phyloP scores from a whole-genome alignment of 805 yeast species.

The Spathaspora hagerdaliae region DNA sequence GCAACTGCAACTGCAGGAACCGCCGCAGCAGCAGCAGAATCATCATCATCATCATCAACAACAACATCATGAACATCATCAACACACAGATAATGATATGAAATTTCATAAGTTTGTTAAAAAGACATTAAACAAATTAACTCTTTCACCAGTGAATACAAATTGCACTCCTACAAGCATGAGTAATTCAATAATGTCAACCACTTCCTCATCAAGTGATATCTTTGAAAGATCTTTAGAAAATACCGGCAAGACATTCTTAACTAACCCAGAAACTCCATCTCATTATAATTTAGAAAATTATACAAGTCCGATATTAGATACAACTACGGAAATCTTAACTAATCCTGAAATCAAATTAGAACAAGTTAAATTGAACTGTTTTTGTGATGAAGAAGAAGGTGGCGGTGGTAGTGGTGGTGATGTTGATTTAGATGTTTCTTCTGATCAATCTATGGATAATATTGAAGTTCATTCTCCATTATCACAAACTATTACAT shows the following conservation, averaged over 20 bases:
- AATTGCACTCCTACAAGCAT: not conserved
- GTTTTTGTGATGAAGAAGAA: slow-evolving; percentile 8
- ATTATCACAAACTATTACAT: not conserved
- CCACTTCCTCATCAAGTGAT: slow-evolving; percentile 6
- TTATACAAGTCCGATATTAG: slow-evolving; percentile 27
- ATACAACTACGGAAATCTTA: slow-evolving; percentile 26
- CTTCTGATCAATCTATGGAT: not conserved
- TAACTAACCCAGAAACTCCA: slow-evolving; percentile 13
- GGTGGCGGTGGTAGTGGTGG: slow-evolving; percentile 4
- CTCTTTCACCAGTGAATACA: slow-evolving; percentile 2
- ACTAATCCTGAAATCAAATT: slow-evolving; percentile 21
- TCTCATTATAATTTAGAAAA: slow-evolving; percentile 25
- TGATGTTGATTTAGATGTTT: not conserved
- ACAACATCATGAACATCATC: not conserved
- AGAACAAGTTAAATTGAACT: slow-evolving; percentile 17
- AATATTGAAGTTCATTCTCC: not conserved
- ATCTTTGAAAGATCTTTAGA: slow-evolving; percentile 12
- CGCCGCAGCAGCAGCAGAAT: too few species aligned
- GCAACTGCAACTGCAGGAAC: too few species aligned
- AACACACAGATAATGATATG: not conserved
- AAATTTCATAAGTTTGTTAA: slow-evolving; percentile 4
- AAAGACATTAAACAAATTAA: slow-evolving; percentile 5
- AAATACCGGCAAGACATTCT: not conserved
- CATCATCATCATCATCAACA: not conserved
- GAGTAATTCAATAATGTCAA: not conserved